Evolutionary conservation across 148 eudicot genomes (phyloP).

Genomic region (Hydrangea macrophylla): DNA sequence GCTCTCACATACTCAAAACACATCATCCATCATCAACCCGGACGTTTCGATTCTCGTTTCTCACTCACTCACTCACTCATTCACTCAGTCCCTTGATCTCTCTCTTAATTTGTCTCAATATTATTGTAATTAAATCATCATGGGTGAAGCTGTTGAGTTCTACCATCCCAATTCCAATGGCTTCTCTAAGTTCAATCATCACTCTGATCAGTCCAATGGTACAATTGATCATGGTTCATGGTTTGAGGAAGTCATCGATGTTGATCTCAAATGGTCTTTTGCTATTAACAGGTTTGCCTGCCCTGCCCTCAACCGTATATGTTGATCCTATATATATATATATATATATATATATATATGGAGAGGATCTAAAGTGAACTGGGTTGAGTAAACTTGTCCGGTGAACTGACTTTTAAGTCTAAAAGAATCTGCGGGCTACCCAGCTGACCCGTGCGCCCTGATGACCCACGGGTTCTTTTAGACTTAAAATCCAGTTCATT

Average conservation of each 20-base stretch:
- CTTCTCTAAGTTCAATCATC: constrained; percentile 19
- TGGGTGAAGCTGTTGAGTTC: constrained; percentile 52
- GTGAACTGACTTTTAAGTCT: too few species aligned
- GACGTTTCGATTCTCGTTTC: background rate
- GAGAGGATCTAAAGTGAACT: too few species aligned
- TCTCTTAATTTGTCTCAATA: background rate
- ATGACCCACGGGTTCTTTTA: too few species aligned
- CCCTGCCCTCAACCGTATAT: background rate
- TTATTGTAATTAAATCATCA: background rate
- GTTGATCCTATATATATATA: background rate
- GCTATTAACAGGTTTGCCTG: constrained; percentile 52
- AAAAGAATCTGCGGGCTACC: too few species aligned
- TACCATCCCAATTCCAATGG: constrained; percentile 36
- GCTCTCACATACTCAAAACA: background rate
- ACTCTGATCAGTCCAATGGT: constrained; percentile 22
- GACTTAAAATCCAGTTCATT: too few species aligned
- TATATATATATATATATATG: background rate
- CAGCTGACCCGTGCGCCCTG: too few species aligned
- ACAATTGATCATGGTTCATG: constrained; percentile 27
- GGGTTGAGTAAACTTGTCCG: too few species aligned
- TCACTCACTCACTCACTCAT: background rate
- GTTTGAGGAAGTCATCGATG: constrained; percentile 77
- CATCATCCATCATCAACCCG: too few species aligned
- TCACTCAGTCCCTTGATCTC: background rate
- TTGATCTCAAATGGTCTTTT: constrained; percentile 75